Conservation (phyloP, 1,139 yeast species). For the Meyerozyma guilliermondii region DNA sequence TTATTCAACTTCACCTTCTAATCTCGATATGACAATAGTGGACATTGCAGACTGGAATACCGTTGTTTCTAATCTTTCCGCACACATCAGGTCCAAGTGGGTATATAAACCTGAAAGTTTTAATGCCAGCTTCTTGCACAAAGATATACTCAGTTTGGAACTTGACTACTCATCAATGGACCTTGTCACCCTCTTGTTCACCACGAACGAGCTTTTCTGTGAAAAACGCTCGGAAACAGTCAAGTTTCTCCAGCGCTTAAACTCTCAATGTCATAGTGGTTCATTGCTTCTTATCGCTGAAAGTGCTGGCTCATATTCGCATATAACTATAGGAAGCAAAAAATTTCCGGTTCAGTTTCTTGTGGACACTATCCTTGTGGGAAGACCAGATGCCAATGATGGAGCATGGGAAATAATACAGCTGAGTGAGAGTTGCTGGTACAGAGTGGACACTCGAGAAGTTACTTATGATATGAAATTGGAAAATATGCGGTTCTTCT, state of each 20-base stretch:
- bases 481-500: slow-evolving; percentile 85
- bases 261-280: slow-evolving; percentile 45
- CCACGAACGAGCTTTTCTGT: slow-evolving; percentile 80
- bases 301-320: slow-evolving; percentile 87
- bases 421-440: slow-evolving; percentile 78
- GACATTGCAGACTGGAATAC: slow-evolving; percentile 78
- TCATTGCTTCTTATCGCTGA: slow-evolving; percentile 66
- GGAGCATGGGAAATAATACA: slow-evolving; percentile 67
- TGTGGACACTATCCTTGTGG: slow-evolving; percentile 65
- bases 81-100: slow-evolving; percentile 48
- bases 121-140: slow-evolving; percentile 40
- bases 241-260: slow-evolving; percentile 50
- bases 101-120: slow-evolving; percentile 36
- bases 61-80: slow-evolving; percentile 42
- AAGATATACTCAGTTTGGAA: slow-evolving; percentile 38
- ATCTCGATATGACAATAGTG: slow-evolving; percentile 46
- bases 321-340: slow-evolving; percentile 69
- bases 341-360: slow-evolving; percentile 79
- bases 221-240: slow-evolving; percentile 62
- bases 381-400: slow-evolving; percentile 41
- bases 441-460: slow-evolving; percentile 52
- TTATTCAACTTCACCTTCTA: slow-evolving; percentile 25
- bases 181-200: slow-evolving; percentile 70
- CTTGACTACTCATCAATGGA: slow-evolving; percentile 17
- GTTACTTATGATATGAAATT: slow-evolving; percentile 64